Evolutionary conservation across 2,329 filamentous ascomycete species (phyloP).

Genomic region (Trichoderma sp.): DNA sequence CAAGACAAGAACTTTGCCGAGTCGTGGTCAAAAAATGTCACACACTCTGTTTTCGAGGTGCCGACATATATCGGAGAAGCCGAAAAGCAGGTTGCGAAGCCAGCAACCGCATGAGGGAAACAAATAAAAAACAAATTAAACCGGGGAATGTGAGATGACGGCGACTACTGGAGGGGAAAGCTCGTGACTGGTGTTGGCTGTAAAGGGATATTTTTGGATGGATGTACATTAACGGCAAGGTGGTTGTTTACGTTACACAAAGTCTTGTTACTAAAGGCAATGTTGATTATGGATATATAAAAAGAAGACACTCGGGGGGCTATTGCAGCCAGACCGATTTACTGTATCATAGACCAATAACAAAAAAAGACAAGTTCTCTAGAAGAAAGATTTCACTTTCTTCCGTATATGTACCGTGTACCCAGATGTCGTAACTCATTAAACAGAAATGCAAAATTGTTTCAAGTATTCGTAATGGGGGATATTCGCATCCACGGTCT

Average conservation of each 20-base stretch:
- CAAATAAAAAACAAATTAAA: not conserved
- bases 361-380: not conserved
- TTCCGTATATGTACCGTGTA: not conserved
- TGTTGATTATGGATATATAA: conserved; percentile 9
- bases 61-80: conserved; percentile 26
- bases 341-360: conserved; percentile 21
- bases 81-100: not conserved
- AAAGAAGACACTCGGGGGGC: not conserved
- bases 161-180: not conserved
- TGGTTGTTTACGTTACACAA: not conserved
- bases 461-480: conserved; percentile 80
- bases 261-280: conserved; percentile 15
- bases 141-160: not conserved
- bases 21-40: conserved; percentile 56
- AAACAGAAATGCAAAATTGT: conserved; percentile 69
- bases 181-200: not conserved
- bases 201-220: not conserved
- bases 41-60: conserved; percentile 47
- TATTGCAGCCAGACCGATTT: conserved; percentile 5
- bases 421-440: conserved; percentile 22
- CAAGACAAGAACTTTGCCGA: conserved; percentile 50
- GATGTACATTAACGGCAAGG: conserved; percentile 20
- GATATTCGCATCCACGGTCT: conserved; percentile 71
- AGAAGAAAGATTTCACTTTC: not conserved
- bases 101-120: not conserved